Evolutionary conservation across 345 rosid genomes (phyloP), one percentile per base, ranked within the genome.

Genomic region (Aquilaria sinensis): DNA sequence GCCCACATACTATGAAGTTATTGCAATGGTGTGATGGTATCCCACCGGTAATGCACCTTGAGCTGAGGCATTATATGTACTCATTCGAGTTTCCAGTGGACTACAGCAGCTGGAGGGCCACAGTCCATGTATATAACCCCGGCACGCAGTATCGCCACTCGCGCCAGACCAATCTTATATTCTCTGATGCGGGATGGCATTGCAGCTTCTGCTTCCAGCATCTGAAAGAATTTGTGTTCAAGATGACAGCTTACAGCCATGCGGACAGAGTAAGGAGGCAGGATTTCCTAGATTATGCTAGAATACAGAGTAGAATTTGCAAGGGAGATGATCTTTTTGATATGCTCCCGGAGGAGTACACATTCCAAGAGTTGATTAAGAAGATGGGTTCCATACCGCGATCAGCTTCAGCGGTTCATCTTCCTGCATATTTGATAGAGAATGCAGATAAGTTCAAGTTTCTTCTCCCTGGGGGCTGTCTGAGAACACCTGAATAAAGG

Each of bases 141-240:
- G 55, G 72, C 75, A 84, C 90, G 9, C 62, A 70, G n/a, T 94
- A 94, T 63, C 76, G 92, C 6, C 99, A 94, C 62, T 88, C 96
- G 0, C 81, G 98, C 48, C 90, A 79, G 65, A 69, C 86, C 0
- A 78, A 90, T 55, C 58, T 79, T 47, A 68, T 93, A n/a, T 68
- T 93, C 32, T 76, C 98, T 0, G 94, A 93, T 33, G 94, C 96
- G 15, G 97, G 97, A 13, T 93, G 98, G 97, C 98, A 93, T 70
- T 93, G 96, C 48, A 88, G 98, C 76, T 93, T 90, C 71, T 93
- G 96, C 76, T 90, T 83, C 56, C 74, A 94, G 10, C 70, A 60
- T 5, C 83, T 88, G 12, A 56, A 52, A 6, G 97, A 86, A 8
- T 88, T 90, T n/a, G 84, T 77, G 56, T 84, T 90, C 61, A 90